Conservation (phyloP, 306 rosid species). For the Pterocarpus macrocarpus region DNA sequence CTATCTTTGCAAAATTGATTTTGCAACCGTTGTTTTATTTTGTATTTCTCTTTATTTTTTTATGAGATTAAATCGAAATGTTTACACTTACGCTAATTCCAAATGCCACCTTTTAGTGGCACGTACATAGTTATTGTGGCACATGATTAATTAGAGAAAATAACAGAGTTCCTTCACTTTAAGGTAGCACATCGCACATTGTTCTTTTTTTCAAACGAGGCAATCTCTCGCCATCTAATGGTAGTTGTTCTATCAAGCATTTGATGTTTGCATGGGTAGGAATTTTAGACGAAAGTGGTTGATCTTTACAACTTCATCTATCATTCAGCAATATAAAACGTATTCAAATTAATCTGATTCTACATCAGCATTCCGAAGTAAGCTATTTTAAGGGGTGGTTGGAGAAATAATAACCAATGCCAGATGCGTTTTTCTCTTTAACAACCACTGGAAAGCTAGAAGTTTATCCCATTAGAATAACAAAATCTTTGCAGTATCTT, state of each 20-base stretch:
- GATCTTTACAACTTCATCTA: slow-evolving; percentile 15
- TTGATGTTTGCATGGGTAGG: slow-evolving; percentile 16
- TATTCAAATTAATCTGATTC: slow-evolving; percentile 23
- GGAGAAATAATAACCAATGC: slow-evolving; percentile 8
- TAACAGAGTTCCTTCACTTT: slow-evolving; percentile 17
- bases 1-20: no score
- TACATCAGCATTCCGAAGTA: slow-evolving; percentile 18
- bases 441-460: not conserved
- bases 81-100: slow-evolving; percentile 6
- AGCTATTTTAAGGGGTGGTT: slow-evolving; percentile 16
- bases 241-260: slow-evolving; percentile 37
- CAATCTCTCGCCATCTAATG: slow-evolving; percentile 21
- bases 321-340: not conserved
- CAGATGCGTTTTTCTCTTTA: not conserved
- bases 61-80: no score
- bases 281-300: not conserved
- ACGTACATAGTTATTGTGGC: not conserved
- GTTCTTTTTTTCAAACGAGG: not conserved
- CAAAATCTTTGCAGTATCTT: slow-evolving; percentile 27
- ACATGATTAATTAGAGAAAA: slow-evolving; percentile 17
- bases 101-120: slow-evolving; percentile 33
- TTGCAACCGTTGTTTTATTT: no score
- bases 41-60: no score
- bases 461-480: slow-evolving; percentile 7
- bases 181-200: slow-evolving; percentile 1